Evolutionary conservation across 805 yeast species (phyloP), one percentile per base, ranked within the genome.

Genomic region (Teunomyces stri): DNA sequence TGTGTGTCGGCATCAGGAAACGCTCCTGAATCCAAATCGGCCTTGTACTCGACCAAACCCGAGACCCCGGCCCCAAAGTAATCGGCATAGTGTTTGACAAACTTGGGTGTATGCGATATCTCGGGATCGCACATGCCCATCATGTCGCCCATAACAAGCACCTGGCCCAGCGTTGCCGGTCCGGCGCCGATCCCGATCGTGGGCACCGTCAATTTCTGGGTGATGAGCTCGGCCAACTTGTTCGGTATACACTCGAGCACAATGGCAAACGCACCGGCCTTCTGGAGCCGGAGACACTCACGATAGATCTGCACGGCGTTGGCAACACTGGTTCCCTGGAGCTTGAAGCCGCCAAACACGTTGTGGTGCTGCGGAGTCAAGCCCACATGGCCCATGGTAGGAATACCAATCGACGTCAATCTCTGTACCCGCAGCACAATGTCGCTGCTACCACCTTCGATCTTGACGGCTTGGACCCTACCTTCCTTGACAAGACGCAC

Each of bases 161-260:
- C 96, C 64, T 94, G 98, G 0, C 96, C 98, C 30, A 87, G 80
- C 6, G 92, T 85, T 6, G 69, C 69, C 18, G 82, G 79, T 0
- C 99, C 98, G 0, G 98, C 97, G 4, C 99, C 99, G 42, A 92
- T 92, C 3, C 99, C 99, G 54, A 92, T 90, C 0, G 95, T 87
- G 0, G 98, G 97, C 1, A 92, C 73, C 1, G 61, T 43, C 28
- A 90, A 62, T 11, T 71, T 68, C 2, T 72, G 61, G 0, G 97
- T 87, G 25, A 94, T 80, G 47, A 72, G 69, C 38, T 72, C 63
- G 0, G 92, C 92, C 10, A 94, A 67, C 47, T 76, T 76, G 47
- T 79, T 80, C 1, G 99, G 99, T 3, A 92, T 79, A 44, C 97
- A 95, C 58, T 92, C 99, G 2, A 92, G 62, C 1, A 92, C 82